Conservation (phyloP, 2,329 filamentous ascomycete species). For the Pestalotiopsis sp. region DNA sequence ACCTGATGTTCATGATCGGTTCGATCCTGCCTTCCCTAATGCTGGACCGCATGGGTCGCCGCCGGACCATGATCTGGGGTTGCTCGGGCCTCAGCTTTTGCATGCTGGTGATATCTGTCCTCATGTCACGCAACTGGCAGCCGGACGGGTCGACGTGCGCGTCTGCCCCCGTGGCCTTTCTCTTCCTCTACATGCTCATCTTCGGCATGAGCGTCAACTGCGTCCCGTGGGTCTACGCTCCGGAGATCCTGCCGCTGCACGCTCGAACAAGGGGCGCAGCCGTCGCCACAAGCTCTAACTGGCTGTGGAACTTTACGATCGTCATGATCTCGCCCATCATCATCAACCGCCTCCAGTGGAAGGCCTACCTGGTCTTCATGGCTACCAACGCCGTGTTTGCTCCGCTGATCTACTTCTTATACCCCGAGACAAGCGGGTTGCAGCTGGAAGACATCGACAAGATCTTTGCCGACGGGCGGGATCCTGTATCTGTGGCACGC, state of each 20-base stretch:
- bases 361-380: slow-evolving; percentile 54
- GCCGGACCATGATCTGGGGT: slow-evolving; percentile 44
- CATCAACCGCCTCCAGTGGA: slow-evolving; percentile 47
- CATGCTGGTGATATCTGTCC: slow-evolving; percentile 38
- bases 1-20: slow-evolving; percentile 29
- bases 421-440: slow-evolving; percentile 52
- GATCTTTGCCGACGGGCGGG: slow-evolving; percentile 35
- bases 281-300: slow-evolving; percentile 34
- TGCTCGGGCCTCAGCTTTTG: slow-evolving; percentile 31
- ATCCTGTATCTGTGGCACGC: not conserved
- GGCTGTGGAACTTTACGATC: slow-evolving; percentile 34
- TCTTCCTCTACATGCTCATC: slow-evolving; percentile 38
- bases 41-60: slow-evolving; percentile 37
- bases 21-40: slow-evolving; percentile 33
- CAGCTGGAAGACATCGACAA: slow-evolving; percentile 52
- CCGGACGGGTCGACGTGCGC: slow-evolving; percentile 15
- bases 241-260: slow-evolving; percentile 35
- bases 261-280: slow-evolving; percentile 32
- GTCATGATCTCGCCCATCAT: slow-evolving; percentile 46
- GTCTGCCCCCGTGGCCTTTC: slow-evolving; percentile 24
- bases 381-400: slow-evolving; percentile 44
- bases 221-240: slow-evolving; percentile 37
- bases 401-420: slow-evolving; percentile 44
- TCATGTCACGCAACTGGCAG: slow-evolving; percentile 25
- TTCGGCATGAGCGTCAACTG: slow-evolving; percentile 32